Base-by-base conservation (phyloP, 768 basidiomycete species). In the Strobilomyces confusus region DNA sequence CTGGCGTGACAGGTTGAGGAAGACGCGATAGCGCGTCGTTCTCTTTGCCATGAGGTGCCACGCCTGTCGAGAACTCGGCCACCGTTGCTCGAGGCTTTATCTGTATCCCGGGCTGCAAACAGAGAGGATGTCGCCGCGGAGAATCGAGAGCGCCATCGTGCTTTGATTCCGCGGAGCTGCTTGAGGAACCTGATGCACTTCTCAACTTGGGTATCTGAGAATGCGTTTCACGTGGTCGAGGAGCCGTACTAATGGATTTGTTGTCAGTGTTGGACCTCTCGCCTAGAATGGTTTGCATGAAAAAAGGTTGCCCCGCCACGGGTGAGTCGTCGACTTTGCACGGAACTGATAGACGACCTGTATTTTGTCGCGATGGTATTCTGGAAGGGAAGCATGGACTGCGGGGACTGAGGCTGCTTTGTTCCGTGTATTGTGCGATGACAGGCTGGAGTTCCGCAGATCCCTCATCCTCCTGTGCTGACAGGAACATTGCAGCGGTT, bases 1-100 rank as follows among this genome's bases (percentile, higher is more conserved):
- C 49, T 47, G 81, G 84, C 41, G 80, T 78, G 43, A 72, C 62
- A 45, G 45, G 69, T 34, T 72, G 75, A 15, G 71, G 69, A n/a
- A 70, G 68, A n/a, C 64, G 68, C 5, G 64, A 66, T 13, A 25
- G 47, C 3, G 7, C 40, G 1, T 65, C 57, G 34, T 64, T 68
- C 55, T 66, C 69, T 50, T 61, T 68, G 46, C 59, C 51, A 20
- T 22, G 34, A 13, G 26, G 30, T 33, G 22, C n/a, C 17, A 30
- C 25, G 15, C 25, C 25, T 17, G 15, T 14, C 4, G 33, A 14
- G 23, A 26, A 26, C 33, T 43, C 52, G n/a, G 48, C 30, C 14
- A 37, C 44, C 20, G 32, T 40, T 14, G 43, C 1, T 49, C 47
- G 43, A 15, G 44, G 25, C 25, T 54, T 57, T 5, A 29, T 33